Evolutionary conservation across 345 rosid species (phyloP), one percentile per base, ranked within the genome.

Genomic region (Corymbia maculata): DNA sequence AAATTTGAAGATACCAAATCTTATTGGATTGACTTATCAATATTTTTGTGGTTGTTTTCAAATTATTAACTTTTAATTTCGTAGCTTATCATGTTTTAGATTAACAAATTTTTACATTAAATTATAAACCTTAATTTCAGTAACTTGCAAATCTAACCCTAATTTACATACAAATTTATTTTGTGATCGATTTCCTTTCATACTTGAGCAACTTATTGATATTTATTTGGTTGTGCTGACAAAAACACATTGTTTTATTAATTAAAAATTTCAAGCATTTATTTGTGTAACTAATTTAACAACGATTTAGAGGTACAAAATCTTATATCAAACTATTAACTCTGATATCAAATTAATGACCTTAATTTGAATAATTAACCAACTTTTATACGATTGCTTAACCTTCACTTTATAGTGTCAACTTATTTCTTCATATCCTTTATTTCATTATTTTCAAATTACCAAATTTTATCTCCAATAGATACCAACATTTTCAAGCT

Each of bases 361-460:
- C 30, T 70, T 70, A 36, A 36, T 70, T 70, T 70, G 0, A 70
- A 19, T 36, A 3, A 10, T 70, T 70, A 36, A 70, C 80, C 26
- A 3, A 36, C 80, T 68, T 68, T 68, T 13, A 30, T 66, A 15
- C 10, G 2, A 36, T 70, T 36, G 42, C 80, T 68, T 4, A 32
- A 16, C 79, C 22, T 30, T 30, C 5, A 10, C 64, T 57, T 57
- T 66, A 0, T 15, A 3, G 14, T 0, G 15, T 32, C 9, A 0
- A 66, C 44, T 30, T 66, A 13, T n/a, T 66, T 66, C 79, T 66
- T 30, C 6, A 6, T 30, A 30, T 30, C 44, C 1, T 30, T 66
- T 14, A 66, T 2, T 30, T 30, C 4, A 64, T 14, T 66, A 10
- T 66, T 30, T 66, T 6, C 44, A 30, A 57, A 57, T 57, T 10